Base-by-base conservation (phyloP, 208 protist genomes). In the Endotrypanum monterogeii region DNA sequence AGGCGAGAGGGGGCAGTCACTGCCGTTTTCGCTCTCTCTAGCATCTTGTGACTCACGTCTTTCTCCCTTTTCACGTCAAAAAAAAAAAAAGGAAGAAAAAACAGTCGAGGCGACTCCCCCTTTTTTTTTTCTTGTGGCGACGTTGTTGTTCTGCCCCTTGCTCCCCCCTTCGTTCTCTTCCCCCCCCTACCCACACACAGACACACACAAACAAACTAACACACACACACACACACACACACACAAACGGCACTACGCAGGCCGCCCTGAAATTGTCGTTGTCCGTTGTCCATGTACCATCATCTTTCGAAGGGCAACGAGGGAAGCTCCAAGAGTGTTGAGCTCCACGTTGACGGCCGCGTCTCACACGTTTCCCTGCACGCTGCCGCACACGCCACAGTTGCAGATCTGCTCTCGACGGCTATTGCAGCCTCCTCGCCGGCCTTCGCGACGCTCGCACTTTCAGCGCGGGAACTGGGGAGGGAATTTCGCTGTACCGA, bases 361-460 rank as follows among this genome's bases (percentile, higher is more conserved):
- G 69, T 74, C 7, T 69, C 69, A 1, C 70, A 80, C 62, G 76
- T 80, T 23, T 71, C 76, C 3, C 70, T 80, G 50, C 76, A 75
- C 37, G 76, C 76, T 11, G 76, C 76, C 3, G 51, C 76, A 11
- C 76, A 80, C 48, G 76, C 76, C 54, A 80, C 76, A 7, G 76
- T 80, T 5, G 76, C 76, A 8, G 76, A 80, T 30, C 69, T 80
- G 6, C 69, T 80, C 30, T 71, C 76, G 32, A 74, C 76, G 18
- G 76, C 76, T 46, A 63, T 80, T 46, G 25, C 69, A 2, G 76
- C 76, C 25, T 71, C 76, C 9, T 39, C 69, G 12, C 6, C 68
- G 0, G 44, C 32, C 16, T 23, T 66, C 1, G 28, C 76, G n/a
- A 25, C 62, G 5, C 25, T 61, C 0, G 1, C 55, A 62, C 54